A percentile compares a stretch with the other conserved stretches of the same genome.
Conservation (phyloP, 495 filamentous ascomycete species). For the Tetracladium marchalianum region DNA sequence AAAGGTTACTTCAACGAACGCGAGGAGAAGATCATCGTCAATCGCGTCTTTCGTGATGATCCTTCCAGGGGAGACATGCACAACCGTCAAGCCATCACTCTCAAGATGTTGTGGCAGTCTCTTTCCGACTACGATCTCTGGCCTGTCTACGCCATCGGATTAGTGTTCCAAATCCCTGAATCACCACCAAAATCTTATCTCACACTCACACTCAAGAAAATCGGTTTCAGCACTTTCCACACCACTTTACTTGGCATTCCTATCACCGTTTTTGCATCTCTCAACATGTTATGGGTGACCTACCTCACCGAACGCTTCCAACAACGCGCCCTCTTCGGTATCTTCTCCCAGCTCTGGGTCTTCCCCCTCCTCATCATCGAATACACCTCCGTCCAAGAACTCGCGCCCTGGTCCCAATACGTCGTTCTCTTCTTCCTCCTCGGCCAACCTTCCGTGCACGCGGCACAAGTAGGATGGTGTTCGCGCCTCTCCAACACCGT, state of each 20-base stretch:
- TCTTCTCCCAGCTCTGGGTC: constrained; percentile 45
- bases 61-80: constrained; percentile 55
- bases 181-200: constrained; percentile 46
- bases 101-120: constrained; percentile 44
- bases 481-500: constrained; percentile 61
- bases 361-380: constrained; percentile 47
- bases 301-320: constrained; percentile 49
- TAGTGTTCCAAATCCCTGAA: constrained; percentile 46
- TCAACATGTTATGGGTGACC: constrained; percentile 39
- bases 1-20: constrained; percentile 58
- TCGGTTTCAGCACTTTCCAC: constrained; percentile 58
- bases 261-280: constrained; percentile 33
- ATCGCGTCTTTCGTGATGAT: constrained; percentile 61
- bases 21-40: constrained; percentile 63
- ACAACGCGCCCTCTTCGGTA: constrained; percentile 38
- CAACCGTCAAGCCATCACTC: constrained; percentile 49
- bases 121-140: constrained; percentile 63
- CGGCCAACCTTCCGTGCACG: constrained; percentile 36
- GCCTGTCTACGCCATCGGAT: constrained; percentile 56
- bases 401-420: constrained; percentile 41
- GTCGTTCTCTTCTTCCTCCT: constrained; percentile 42
- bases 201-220: constrained; percentile 45
- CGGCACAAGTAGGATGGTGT: constrained; percentile 49
- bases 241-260: constrained; percentile 64
- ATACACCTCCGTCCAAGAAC: constrained; percentile 26